phyloP scores from a whole-genome alignment of 176 grass and related monocot genomes.

The Guadua angustifolia region DNA sequence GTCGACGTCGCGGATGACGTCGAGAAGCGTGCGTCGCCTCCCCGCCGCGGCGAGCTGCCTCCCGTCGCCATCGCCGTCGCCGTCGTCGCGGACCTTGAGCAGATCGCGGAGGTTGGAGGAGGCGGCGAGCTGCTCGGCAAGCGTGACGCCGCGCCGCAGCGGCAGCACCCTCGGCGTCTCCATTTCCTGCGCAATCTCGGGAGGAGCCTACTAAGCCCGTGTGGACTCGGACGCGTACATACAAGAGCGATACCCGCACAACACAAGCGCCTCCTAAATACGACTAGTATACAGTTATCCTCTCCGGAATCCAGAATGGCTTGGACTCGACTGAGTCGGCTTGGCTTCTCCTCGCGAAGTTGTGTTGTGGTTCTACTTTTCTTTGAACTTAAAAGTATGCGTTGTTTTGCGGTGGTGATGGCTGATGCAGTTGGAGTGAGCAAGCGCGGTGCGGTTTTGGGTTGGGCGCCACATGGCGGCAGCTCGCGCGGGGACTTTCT shows the following conservation, averaged over 20 bases:
- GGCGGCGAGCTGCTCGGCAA: constrained; percentile 76
- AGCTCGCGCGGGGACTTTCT: background rate
- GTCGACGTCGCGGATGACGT: constrained; percentile 46
- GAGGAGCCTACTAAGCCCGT: background rate
- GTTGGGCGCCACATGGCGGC: constrained; percentile 26
- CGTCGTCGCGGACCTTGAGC: constrained; percentile 54
- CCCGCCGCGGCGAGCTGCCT: constrained; percentile 5
- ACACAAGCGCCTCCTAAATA: background rate
- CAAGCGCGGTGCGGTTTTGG: too few species aligned
- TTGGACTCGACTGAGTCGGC: background rate
- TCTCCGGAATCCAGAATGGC: background rate
- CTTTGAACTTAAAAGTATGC: background rate
- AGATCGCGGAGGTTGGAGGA: constrained; percentile 61
- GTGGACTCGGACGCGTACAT: background rate
- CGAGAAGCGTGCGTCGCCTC: constrained; percentile 40
- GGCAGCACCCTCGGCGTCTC: constrained; percentile 33
- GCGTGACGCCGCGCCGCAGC: constrained; percentile 61
- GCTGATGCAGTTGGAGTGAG: background rate
- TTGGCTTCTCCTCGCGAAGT: background rate
- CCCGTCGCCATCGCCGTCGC: background rate
- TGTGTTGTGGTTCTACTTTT: background rate
- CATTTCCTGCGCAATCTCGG: constrained; percentile 28
- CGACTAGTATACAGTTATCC: background rate
- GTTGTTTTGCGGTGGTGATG: background rate
- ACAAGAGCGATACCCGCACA: too few species aligned